These are phyloP conservation scores for Epicoccum nigrum DNA, from an alignment of 2,329 filamentous ascomycete genomes.

Conservation along the genomic window DNA sequence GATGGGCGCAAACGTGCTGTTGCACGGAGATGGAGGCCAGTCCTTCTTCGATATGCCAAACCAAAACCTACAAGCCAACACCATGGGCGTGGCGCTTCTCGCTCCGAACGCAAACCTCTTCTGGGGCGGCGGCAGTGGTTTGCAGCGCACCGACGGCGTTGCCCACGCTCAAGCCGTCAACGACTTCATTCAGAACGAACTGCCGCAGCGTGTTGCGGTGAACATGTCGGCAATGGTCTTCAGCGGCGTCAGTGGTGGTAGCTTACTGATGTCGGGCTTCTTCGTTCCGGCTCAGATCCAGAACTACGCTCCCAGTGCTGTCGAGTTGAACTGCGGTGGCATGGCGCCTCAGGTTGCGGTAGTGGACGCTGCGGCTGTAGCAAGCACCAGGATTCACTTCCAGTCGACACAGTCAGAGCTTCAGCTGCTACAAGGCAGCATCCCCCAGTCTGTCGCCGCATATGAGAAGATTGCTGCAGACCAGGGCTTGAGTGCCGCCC, in stretches of 20 bases:
- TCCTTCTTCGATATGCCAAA: slow-evolving; percentile 66
- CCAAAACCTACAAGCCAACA: slow-evolving; percentile 57
- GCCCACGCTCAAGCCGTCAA: slow-evolving; percentile 63
- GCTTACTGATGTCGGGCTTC: slow-evolving; percentile 61
- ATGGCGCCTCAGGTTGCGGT: slow-evolving; percentile 61
- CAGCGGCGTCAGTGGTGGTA: slow-evolving; percentile 63
- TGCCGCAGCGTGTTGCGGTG: slow-evolving; percentile 62
- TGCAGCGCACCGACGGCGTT: slow-evolving; percentile 60
- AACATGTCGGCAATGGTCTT: slow-evolving; percentile 61
- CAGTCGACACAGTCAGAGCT: slow-evolving; percentile 63
- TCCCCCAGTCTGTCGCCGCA: slow-evolving; percentile 58
- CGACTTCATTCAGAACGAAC: slow-evolving; percentile 56
- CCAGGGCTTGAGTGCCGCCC: slow-evolving; percentile 52
- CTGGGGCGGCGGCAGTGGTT: slow-evolving; percentile 63
- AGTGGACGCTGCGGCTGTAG: slow-evolving; percentile 51
- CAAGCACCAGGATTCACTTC: slow-evolving; percentile 60
- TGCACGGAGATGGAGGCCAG: slow-evolving; percentile 66
- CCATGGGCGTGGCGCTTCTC: slow-evolving; percentile 61
- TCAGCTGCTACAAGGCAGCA: slow-evolving; percentile 55
- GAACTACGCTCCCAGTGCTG: slow-evolving; percentile 57
- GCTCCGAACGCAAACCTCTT: slow-evolving; percentile 61
- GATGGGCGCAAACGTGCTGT: slow-evolving; percentile 60
- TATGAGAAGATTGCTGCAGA: slow-evolving; percentile 57
- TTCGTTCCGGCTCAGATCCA: slow-evolving; percentile 64
- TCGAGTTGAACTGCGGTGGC: slow-evolving; percentile 63